Evolutionary conservation across 331 rosid genomes (phyloP).

Genomic region (Stylosanthes scabra): DNA sequence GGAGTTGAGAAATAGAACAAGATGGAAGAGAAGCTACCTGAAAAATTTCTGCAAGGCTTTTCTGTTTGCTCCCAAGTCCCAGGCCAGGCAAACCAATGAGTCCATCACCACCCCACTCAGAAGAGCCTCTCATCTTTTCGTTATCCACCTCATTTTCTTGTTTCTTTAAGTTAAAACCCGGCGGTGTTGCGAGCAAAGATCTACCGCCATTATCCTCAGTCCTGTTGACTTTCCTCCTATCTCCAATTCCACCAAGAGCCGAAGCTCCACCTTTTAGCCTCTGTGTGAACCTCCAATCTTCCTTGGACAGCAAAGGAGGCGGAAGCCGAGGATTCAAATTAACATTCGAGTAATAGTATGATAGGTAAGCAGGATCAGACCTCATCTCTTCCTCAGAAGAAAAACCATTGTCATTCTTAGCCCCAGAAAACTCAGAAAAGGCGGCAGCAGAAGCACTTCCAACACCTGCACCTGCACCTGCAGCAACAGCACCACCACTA

Average conservation of each 20-base stretch:
- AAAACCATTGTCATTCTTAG: constrained; percentile 70
- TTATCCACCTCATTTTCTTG: constrained; percentile 65
- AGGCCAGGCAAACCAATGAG: constrained; percentile 84
- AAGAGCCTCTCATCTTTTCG: constrained; percentile 63
- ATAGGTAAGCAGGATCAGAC: constrained; percentile 94
- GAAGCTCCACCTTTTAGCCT: constrained; percentile 72
- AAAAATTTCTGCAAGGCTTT: constrained; percentile 86
- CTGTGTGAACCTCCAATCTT: constrained; percentile 91
- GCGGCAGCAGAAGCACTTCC: not conserved
- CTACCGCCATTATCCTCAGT: constrained; percentile 61
- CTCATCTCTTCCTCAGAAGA: constrained; percentile 87
- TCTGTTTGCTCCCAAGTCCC: constrained; percentile 88
- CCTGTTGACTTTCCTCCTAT: constrained; percentile 69
- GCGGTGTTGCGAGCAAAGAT: constrained; percentile 76
- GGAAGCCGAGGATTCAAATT: constrained; percentile 96
- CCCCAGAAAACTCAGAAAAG: constrained; percentile 50
- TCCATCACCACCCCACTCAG: constrained; percentile 91
- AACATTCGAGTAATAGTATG: constrained; percentile 85
- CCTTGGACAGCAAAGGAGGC: constrained; percentile 91
- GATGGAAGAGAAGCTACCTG: constrained; percentile 62
- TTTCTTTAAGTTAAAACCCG: constrained; percentile 78
- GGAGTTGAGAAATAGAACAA: not conserved
- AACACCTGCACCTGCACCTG: constrained; percentile 1
- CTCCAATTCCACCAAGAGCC: constrained; percentile 90
- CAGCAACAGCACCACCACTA: constrained; percentile 23